Conservation (phyloP, 768 basidiomycete genomes). For the Boletus speciosus region DNA sequence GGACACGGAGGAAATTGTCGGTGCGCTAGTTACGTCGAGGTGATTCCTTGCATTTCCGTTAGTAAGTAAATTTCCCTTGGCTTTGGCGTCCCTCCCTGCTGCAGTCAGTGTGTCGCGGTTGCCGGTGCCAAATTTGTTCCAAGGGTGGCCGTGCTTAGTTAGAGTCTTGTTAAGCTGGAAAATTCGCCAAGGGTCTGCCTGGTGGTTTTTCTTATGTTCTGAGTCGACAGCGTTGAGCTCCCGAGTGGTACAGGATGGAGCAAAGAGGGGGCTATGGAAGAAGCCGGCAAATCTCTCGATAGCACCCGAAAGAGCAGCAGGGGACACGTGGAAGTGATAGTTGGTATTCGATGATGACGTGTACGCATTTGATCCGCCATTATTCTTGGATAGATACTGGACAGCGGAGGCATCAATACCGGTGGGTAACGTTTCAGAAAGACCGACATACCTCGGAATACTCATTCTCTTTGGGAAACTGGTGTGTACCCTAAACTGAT, state of each 20-base stretch:
- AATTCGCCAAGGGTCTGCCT: slow-evolving; percentile 87
- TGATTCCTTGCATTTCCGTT: slow-evolving; percentile 26
- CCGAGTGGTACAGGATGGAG: slow-evolving; percentile 77
- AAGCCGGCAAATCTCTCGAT: slow-evolving; percentile 79
- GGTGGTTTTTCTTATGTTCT: slow-evolving; percentile 95
- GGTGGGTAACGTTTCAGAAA: neutral
- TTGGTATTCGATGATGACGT: slow-evolving; percentile 92
- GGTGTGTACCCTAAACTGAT: slow-evolving; percentile 62
- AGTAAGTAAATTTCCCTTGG: slow-evolving; percentile 40
- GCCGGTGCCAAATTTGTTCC: slow-evolving; percentile 91
- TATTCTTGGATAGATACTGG: slow-evolving; percentile 75
- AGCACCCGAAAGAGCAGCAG: slow-evolving; percentile 60
- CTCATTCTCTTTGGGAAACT: slow-evolving; percentile 90
- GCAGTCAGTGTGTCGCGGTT: slow-evolving; percentile 69
- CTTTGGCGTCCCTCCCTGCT: slow-evolving; percentile 55
- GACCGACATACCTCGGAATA: slow-evolving; percentile 68
- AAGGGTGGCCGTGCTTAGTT: slow-evolving; percentile 73
- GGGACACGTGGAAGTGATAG: slow-evolving; percentile 74
- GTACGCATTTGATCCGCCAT: slow-evolving; percentile 89
- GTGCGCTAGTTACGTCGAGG: slow-evolving; percentile 14
- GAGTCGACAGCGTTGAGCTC: slow-evolving; percentile 97
- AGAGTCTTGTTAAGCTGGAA: slow-evolving; percentile 92
- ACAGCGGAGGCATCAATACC: neutral
- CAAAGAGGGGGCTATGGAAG: slow-evolving; percentile 91
- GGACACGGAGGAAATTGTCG: slow-evolving; percentile 43